phyloP scores from a whole-genome alignment of 1,284 basidiomycete genomes.

The Apiotrichum siamense region DNA sequence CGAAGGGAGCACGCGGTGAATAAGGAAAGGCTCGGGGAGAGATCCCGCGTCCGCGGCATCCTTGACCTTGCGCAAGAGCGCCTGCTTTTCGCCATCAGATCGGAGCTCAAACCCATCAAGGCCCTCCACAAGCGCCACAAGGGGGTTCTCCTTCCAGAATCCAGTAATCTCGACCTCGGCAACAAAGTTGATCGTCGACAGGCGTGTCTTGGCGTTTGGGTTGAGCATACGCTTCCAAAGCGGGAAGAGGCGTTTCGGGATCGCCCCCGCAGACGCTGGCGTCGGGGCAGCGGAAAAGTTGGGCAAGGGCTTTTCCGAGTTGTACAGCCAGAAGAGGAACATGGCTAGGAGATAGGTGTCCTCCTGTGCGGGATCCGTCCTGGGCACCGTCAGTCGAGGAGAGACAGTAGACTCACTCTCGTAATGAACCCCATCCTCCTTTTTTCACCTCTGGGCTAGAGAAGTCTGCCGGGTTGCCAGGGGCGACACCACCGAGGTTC shows the following conservation, averaged over 20 bases:
- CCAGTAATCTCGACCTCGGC: slow-evolving; percentile 66
- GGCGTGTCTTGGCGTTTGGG: slow-evolving; percentile 72
- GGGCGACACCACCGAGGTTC: slow-evolving; percentile 65
- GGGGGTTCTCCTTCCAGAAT: slow-evolving; percentile 77
- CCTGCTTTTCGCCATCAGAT: slow-evolving; percentile 72
- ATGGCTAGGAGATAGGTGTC: slow-evolving; percentile 84
- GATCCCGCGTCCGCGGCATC: slow-evolving; percentile 61
- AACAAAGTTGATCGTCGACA: slow-evolving; percentile 70
- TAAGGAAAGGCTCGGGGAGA: slow-evolving; percentile 81
- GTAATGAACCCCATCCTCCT: slow-evolving; percentile 71
- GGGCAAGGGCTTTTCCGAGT: slow-evolving; percentile 66
- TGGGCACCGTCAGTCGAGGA: slow-evolving; percentile 42
- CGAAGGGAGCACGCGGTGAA: slow-evolving; percentile 79
- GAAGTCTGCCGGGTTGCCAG: slow-evolving; percentile 56
- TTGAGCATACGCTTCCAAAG: slow-evolving; percentile 81
- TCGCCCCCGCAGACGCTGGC: slow-evolving; percentile 65
- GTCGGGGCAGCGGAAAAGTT: slow-evolving; percentile 61
- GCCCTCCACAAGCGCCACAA: slow-evolving; percentile 77
- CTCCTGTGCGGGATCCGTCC: slow-evolving; percentile 62
- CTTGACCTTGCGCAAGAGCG: slow-evolving; percentile 71
- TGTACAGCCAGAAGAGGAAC: slow-evolving; percentile 77
- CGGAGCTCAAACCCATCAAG: slow-evolving; percentile 81
- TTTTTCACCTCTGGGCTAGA: slow-evolving; percentile 83
- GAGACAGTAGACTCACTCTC: slow-evolving; percentile 58
- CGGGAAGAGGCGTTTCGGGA: slow-evolving; percentile 71